A percentile compares a stretch with the other conserved stretches of the same genome.
Conservation (phyloP, 140 eudicot species). For the Ambrosia hybrid region DNA sequence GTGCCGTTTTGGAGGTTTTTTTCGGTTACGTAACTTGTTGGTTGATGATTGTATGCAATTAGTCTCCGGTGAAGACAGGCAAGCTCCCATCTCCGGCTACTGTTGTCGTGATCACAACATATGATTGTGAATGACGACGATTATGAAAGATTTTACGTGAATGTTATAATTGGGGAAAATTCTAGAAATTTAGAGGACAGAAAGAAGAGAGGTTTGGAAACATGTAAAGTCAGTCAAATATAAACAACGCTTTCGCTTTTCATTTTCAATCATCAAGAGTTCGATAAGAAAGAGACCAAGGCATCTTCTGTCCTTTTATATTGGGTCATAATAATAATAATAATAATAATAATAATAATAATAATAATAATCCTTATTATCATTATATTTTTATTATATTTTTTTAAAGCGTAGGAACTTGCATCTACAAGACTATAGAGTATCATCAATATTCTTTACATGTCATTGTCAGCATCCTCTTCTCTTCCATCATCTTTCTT, state of each 20-base stretch:
- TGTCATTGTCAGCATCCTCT: too few species aligned
- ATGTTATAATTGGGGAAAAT: constrained; percentile 14
- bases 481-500: too few species aligned
- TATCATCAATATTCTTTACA: too few species aligned
- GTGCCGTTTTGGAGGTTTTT: constrained; percentile 31
- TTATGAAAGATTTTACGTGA: too few species aligned
- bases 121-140: constrained; percentile 4
- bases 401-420: too few species aligned
- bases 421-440: too few species aligned
- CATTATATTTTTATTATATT: too few species aligned
- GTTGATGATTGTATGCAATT: constrained; percentile 23
- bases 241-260: too few species aligned
- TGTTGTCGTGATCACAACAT: constrained; percentile 11
- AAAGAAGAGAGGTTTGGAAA: constrained; percentile 7
- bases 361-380: too few species aligned
- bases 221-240: constrained; percentile 1
- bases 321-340: too few species aligned
- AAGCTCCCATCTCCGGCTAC: constrained; percentile 40
- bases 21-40: constrained; percentile 36
- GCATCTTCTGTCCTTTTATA: constrained; percentile 2
- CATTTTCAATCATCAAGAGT: too few species aligned
- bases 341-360: too few species aligned
- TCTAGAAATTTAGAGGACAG: constrained; percentile 6
- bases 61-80: constrained; percentile 37
- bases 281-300: constrained; percentile 21